Evolutionary conservation across 306 rosid species (phyloP), one percentile per base, ranked within the genome.

Genomic region (Calophaca sinica): DNA sequence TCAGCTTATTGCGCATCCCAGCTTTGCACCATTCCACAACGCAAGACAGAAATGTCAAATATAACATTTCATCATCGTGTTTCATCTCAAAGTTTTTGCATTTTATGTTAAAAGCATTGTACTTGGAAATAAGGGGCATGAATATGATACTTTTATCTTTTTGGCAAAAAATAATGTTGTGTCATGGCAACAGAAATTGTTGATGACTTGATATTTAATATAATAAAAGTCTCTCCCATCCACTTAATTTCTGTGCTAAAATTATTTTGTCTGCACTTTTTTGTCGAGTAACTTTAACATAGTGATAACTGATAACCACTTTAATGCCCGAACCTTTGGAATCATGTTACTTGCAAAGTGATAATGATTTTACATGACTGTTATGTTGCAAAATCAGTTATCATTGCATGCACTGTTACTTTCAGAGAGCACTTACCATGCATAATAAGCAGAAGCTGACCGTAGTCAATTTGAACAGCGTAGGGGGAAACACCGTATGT

Each of bases 11-110:
- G 63, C 54, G 7, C 50, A 52, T 62, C 76, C 81, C 73, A 79
- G 73, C 84, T 69, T 78, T 48, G 69, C 51, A 4, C 66, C 26
- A 38, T 70, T 55, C 32, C 12, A 62, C 35, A 72, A 60, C 60
- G 75, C 75, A 45, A 41, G 77, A 54, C 53, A 79, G 66, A 82
- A 73, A 55, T 80, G 65, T 74, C 76, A 83, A 11, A 57, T 76
- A 64, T 76, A 64, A 38, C 63, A 76, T 48, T 76, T 81, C 49
- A 31, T 6, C 48, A 28, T 6, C 50, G 11, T 15, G 41, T 49
- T 78, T 49, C 70, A 51, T 50, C 48, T 66, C 75, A 1, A 50
- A 28, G 55, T 52, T 15, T 64, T 41, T 51, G 45, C 46, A 55
- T 54, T 20, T 53, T 10, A 20, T 48, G 29, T 51, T 70, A n/a